Conservation (phyloP, 345 rosid species). For the Eucalyptus brandiana region DNA sequence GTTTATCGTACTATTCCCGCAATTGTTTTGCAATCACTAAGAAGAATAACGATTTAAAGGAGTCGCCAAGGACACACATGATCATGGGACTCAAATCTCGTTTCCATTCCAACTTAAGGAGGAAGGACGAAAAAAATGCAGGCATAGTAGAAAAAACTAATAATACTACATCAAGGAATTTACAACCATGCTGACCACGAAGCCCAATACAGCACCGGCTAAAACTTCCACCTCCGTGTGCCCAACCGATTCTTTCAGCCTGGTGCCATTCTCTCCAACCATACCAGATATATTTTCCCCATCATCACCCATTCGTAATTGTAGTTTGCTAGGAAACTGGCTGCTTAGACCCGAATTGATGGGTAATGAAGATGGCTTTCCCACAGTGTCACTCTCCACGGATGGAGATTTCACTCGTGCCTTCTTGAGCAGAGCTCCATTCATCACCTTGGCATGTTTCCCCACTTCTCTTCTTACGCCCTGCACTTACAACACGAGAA, state of each 20-base stretch:
- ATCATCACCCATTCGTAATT: not conserved
- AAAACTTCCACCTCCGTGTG: constrained; percentile 80
- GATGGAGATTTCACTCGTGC: not conserved
- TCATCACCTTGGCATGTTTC: constrained; percentile 56
- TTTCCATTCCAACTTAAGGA: not conserved
- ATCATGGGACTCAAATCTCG: not conserved
- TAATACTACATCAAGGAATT: not conserved
- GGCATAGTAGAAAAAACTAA: not conserved
- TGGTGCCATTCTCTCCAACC: not conserved
- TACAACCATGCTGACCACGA: constrained; percentile 45
- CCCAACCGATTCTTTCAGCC: constrained; percentile 74
- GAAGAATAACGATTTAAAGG: not conserved
- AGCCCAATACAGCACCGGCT: constrained; percentile 72
- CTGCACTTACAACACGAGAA: constrained; percentile 11
- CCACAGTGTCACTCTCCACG: not conserved
- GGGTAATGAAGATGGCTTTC: not conserved
- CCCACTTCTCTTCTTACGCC: constrained; percentile 98
- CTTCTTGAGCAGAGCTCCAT: constrained; percentile 14
- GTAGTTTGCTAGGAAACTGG: not conserved
- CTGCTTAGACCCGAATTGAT: not conserved
- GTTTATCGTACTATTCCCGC: not conserved
- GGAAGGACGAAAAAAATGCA: not conserved
- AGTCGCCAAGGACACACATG: not conserved
- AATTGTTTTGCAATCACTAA: not conserved
- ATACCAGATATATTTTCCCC: not conserved